Evolutionary conservation across 1,284 basidiomycete genomes (phyloP).

Genomic region (Sporisorium sorghi): DNA sequence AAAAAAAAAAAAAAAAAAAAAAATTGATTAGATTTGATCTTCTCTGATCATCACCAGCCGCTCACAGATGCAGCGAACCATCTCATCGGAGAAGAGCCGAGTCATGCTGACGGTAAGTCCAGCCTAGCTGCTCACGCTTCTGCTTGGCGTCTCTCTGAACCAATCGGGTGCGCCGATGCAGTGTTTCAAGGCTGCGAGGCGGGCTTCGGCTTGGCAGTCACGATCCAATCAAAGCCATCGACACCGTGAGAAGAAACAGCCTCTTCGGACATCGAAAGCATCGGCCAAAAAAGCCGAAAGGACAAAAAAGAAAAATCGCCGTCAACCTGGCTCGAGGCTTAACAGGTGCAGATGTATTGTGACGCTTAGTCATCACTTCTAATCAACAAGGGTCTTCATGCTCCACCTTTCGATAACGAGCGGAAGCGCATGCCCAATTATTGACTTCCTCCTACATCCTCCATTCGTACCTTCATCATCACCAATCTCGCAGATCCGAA

Average conservation of each 20-base stretch:
- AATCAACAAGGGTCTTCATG: slow-evolving; percentile 7
- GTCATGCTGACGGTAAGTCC: slow-evolving; percentile 3
- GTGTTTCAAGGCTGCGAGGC: too few species aligned
- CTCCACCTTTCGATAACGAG: slow-evolving; percentile 7
- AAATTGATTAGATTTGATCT: slow-evolving; percentile 10
- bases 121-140: slow-evolving; percentile 1
- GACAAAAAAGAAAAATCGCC: slow-evolving; percentile 2
- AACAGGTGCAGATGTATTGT: too few species aligned
- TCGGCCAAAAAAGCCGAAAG: slow-evolving; percentile 10
- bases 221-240: slow-evolving; percentile 2
- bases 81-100: background rate
- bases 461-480: background rate
- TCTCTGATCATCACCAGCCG: background rate
- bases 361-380: slow-evolving; percentile 11
- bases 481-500: background rate
- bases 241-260: background rate
- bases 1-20: background rate
- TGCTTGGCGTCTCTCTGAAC: background rate
- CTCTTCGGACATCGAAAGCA: background rate
- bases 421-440: background rate
- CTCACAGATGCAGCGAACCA: background rate
- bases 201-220: background rate
- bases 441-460: background rate
- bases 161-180: slow-evolving; percentile 9
- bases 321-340: background rate